Evolutionary conservation across 257 asterid species (phyloP), one percentile per base, ranked within the genome.

Genomic region (Eucommia ulmoides): DNA sequence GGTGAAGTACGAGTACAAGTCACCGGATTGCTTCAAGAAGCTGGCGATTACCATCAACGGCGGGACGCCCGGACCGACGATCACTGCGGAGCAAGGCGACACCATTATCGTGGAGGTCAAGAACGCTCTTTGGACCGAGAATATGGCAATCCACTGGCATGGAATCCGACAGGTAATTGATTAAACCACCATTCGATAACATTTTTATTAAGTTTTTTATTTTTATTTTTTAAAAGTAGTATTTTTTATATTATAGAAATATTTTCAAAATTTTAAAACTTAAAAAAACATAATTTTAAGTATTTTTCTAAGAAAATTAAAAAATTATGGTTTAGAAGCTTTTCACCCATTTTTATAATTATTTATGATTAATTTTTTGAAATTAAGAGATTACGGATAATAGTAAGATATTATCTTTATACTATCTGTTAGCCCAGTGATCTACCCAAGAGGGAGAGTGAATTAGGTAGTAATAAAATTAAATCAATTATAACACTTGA

Each of bases 91-190:
- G 25, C 82, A 71, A 26, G 94, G 94, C 0, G 97, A 87, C 16
- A 83, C 79, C 41, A 24, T 87, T 0, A 62, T 58, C 29, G 54
- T 87, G 8, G 68, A 81, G 45, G 85, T 87, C 41, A 79, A 84
- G 45, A 87, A 83, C 61, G 59, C 73, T 60, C 83, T 87, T 44
- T 58, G 24, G 26, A 83, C 93, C 12, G 94, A 87, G 67, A 94
- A 88, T 3, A 66, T 75, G 47, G 88, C 74, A 47, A 83, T 83
- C 60, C 97, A 83, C 54, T 87, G 94, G 93, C 96, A 86, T 66
- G 96, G 96, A 22, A 78, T 86, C 22, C 44, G 82, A 72, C 96
- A 86, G 88, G 94, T 85, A 6, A 14, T 1, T 7, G 16, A 38
- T 14, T 29, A 8, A 6, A 8, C 12, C 38, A 18, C n/a, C 16